phyloP scores from a whole-genome alignment of 148 eudicot species.

The Cornus controversa region DNA sequence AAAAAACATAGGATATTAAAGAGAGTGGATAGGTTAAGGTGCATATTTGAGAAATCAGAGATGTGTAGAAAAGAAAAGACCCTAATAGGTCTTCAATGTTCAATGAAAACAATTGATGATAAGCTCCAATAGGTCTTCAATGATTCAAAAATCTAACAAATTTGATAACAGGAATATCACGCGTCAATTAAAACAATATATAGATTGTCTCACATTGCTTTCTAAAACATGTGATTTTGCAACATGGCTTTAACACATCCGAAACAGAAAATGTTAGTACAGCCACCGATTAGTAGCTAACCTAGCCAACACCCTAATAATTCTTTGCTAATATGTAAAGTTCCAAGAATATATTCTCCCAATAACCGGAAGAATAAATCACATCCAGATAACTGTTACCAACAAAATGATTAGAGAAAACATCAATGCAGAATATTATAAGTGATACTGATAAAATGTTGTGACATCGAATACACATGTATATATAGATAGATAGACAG shows the following conservation, averaged over 20 bases:
- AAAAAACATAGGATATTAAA: no score
- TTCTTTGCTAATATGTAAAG: no score
- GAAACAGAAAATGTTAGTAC: not conserved
- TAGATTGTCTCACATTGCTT: not conserved
- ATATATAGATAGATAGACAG: not conserved
- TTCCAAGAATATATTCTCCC: no score
- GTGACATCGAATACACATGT: not conserved
- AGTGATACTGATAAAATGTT: not conserved
- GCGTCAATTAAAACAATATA: not conserved
- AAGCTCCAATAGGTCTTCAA: no score
- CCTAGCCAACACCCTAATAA: not conserved
- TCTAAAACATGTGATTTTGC: not conserved
- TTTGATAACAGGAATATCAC: no score
- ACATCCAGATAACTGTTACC: not conserved
- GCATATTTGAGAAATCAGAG: no score
- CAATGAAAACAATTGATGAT: no score
- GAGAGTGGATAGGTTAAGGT: no score
- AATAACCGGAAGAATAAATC: no score
- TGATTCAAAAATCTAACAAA: no score
- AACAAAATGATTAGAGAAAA: not conserved
- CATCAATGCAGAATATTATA: not conserved
- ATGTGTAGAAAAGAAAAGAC: no score
- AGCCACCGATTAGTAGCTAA: not conserved
- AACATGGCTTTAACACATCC: not conserved
- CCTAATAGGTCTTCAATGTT: no score